Conservation (phyloP, 371 early-diverging fungal genomes). For the Mucor mucedo region DNA sequence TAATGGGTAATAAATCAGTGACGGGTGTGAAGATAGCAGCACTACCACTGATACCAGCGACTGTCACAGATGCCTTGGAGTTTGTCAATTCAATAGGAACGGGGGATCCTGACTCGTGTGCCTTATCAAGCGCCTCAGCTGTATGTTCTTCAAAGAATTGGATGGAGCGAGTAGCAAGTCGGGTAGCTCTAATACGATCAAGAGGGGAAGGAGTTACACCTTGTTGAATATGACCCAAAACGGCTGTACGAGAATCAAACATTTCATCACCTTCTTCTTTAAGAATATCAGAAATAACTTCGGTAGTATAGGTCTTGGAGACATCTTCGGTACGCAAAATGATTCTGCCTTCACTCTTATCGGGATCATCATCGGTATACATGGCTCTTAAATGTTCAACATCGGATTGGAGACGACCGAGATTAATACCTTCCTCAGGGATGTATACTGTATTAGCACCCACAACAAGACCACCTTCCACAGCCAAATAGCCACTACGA, state of each 20-base stretch:
- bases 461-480: constrained; percentile 87
- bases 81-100: constrained; percentile 70
- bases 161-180: constrained; percentile 78
- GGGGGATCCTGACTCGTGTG: constrained; percentile 28
- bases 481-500: constrained; percentile 94
- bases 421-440: constrained; percentile 91
- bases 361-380: constrained; percentile 74
- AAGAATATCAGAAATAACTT: constrained; percentile 87
- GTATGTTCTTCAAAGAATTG: constrained; percentile 62
- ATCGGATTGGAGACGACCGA: constrained; percentile 83
- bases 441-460: constrained; percentile 97
- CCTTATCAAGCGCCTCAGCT: constrained; percentile 32
- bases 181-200: constrained; percentile 94
- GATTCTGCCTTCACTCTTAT: constrained; percentile 81
- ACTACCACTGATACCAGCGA: constrained; percentile 87
- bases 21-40: constrained; percentile 78
- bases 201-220: constrained; percentile 96
- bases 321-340: constrained; percentile 86
- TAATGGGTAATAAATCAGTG: constrained; percentile 63
- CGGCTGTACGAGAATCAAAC: constrained; percentile 92
- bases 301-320: constrained; percentile 87
- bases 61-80: constrained; percentile 65
- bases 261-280: constrained; percentile 92
- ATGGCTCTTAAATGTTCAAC: constrained; percentile 78
- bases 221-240: constrained; percentile 97